Conservation (phyloP, 2,329 filamentous ascomycete genomes). For the Fusarium cyanostomum region DNA sequence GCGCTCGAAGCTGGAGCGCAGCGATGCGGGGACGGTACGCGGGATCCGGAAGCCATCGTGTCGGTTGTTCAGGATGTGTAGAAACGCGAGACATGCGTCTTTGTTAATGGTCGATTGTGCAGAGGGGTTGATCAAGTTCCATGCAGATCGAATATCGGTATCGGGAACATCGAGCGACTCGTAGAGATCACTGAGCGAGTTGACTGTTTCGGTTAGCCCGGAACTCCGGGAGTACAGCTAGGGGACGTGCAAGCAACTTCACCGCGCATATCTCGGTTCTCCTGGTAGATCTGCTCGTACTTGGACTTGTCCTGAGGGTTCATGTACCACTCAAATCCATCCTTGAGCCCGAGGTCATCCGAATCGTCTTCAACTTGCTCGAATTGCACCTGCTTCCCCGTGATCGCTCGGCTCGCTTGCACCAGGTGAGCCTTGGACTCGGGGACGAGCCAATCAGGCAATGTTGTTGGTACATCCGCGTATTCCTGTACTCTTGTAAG, state of each 20-base stretch:
- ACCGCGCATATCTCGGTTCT: constrained; percentile 87
- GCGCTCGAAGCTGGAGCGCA: constrained; percentile 90
- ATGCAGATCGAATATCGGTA: constrained; percentile 87
- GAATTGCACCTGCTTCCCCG: constrained; percentile 81
- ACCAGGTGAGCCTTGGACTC: constrained; percentile 94
- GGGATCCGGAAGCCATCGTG: constrained; percentile 97
- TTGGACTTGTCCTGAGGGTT: constrained; percentile 88
- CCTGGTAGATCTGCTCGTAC: constrained; percentile 97
- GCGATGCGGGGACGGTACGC: constrained; percentile 87
- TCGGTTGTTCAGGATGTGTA: constrained; percentile 95
- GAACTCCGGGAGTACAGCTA: not conserved
- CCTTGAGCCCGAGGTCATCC: constrained; percentile 85
- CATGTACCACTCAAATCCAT: constrained; percentile 99
- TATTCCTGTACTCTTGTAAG: constrained; percentile 72
- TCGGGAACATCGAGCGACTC: constrained; percentile 78
- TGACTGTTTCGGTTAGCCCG: constrained; percentile 62
- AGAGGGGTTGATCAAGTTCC: constrained; percentile 97
- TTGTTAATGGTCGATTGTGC: constrained; percentile 87
- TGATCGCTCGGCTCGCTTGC: constrained; percentile 81
- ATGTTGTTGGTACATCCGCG: constrained; percentile 80
- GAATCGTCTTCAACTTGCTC: constrained; percentile 85
- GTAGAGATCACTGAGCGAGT: constrained; percentile 84
- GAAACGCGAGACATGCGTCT: constrained; percentile 91
- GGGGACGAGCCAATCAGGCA: constrained; percentile 97
- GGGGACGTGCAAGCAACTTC: constrained; percentile 75